phyloP scores from a whole-genome alignment of 495 filamentous ascomycete genomes.

The Xylaria longipes region DNA sequence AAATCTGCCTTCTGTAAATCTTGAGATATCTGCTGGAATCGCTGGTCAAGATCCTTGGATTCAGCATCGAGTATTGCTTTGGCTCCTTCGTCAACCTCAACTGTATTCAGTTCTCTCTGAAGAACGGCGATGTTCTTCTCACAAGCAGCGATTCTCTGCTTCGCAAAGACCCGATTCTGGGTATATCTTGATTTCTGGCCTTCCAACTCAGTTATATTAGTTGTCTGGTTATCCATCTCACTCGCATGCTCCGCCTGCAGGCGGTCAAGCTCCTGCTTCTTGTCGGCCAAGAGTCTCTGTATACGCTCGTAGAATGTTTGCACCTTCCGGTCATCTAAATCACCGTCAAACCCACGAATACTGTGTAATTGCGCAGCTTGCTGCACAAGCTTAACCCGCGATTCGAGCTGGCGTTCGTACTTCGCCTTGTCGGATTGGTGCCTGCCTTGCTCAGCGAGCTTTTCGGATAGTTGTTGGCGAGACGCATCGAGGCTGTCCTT shows the following conservation, averaged over 20 bases:
- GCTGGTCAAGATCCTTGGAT: conserved; percentile 69
- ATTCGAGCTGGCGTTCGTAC: conserved; percentile 77
- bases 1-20: conserved; percentile 66
- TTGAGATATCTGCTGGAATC: conserved; percentile 65
- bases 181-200: conserved; percentile 69
- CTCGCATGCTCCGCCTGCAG: conserved; percentile 73
- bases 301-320: conserved; percentile 79
- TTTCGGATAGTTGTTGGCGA: conserved; percentile 66
- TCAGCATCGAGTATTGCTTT: conserved; percentile 76
- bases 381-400: conserved; percentile 74
- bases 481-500: conserved; percentile 64
- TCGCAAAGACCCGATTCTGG: conserved; percentile 72
- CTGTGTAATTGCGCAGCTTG: conserved; percentile 79
- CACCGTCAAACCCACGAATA: conserved; percentile 81
- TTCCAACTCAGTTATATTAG: conserved; percentile 69
- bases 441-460: conserved; percentile 83
- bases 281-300: conserved; percentile 75
- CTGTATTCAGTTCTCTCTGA: conserved; percentile 68
- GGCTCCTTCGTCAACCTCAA: conserved; percentile 83
- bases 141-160: conserved; percentile 69
- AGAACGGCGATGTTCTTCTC: conserved; percentile 68
- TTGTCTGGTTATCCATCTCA: conserved; percentile 71
- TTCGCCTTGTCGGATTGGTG: conserved; percentile 84
- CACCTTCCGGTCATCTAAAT: conserved; percentile 76
- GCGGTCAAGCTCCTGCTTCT: conserved; percentile 75